These are phyloP conservation scores for Aspergillus tanneri DNA, from an alignment of 2,329 filamentous ascomycete species.

Conservation along the genomic window DNA sequence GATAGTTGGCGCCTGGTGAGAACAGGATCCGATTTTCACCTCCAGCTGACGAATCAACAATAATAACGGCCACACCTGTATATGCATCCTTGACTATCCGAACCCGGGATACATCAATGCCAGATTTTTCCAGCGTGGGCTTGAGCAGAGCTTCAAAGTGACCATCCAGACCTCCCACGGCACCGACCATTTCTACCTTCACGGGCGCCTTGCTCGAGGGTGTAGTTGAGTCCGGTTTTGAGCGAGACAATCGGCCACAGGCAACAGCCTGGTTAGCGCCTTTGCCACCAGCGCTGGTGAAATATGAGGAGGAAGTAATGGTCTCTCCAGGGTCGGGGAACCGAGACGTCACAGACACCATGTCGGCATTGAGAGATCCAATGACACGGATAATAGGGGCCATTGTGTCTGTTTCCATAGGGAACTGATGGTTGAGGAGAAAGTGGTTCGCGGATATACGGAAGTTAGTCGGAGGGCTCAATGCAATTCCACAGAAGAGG, in stretches of 20 bases:
- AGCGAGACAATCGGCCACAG: slow-evolving; percentile 74
- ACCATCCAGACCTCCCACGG: slow-evolving; percentile 63
- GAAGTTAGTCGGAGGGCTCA: too few relatives aligned
- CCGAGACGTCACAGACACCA: slow-evolving; percentile 82
- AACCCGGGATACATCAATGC: slow-evolving; percentile 61
- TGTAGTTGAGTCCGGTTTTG: slow-evolving; percentile 33
- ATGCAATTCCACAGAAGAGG: too few relatives aligned
- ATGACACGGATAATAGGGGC: slow-evolving; percentile 70
- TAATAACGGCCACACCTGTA: slow-evolving; percentile 72
- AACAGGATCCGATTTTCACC: slow-evolving; percentile 74
- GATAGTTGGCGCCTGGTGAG: slow-evolving; percentile 67
- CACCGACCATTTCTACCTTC: slow-evolving; percentile 68
- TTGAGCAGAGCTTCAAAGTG: slow-evolving; percentile 63
- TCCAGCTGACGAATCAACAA: slow-evolving; percentile 70
- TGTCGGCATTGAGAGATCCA: slow-evolving; percentile 91
- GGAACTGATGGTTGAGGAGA: too few relatives aligned
- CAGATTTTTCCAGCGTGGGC: slow-evolving; percentile 58
- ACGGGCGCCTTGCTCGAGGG: slow-evolving; percentile 30
- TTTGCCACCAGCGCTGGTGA: slow-evolving; percentile 83
- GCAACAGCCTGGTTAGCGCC: slow-evolving; percentile 94
- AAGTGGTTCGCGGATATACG: too few relatives aligned
- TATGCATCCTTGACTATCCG: slow-evolving; percentile 47
- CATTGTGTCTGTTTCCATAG: too few relatives aligned
- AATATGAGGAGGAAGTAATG: slow-evolving; percentile 73
- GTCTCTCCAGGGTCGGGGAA: slow-evolving; percentile 85